These are phyloP conservation scores for Taxillus chinensis DNA, from an alignment of 164 flowering plant species.

Conservation along the genomic window DNA sequence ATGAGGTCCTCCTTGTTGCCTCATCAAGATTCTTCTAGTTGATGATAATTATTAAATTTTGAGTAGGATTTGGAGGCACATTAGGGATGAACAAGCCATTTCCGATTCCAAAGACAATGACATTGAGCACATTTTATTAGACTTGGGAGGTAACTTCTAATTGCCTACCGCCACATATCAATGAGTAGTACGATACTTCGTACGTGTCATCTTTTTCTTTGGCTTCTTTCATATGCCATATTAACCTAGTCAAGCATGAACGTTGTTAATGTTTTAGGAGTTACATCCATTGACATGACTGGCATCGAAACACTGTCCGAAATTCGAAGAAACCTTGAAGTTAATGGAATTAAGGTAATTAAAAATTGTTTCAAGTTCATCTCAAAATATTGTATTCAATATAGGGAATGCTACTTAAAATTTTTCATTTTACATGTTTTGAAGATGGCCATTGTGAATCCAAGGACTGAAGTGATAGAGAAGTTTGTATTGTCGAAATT, in stretches of 20 bases:
- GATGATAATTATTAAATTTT: too few relatives aligned
- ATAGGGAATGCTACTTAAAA: background rate
- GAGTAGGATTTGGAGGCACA: slow-evolving; percentile 50
- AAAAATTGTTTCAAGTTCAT: background rate
- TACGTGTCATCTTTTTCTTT: too few relatives aligned
- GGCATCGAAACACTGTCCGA: slow-evolving; percentile 58
- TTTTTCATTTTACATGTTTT: background rate
- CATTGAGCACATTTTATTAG: slow-evolving; percentile 45
- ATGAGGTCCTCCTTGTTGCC: too few relatives aligned
- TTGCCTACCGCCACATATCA: background rate
- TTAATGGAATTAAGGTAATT: slow-evolving; percentile 41
- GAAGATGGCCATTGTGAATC: slow-evolving; percentile 52
- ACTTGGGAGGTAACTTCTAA: slow-evolving; percentile 45
- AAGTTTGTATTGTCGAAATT: slow-evolving; percentile 44
- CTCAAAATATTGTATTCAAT: background rate
- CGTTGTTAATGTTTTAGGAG: slow-evolving; percentile 25
- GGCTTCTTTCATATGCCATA: too few relatives aligned
- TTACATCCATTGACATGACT: slow-evolving; percentile 55
- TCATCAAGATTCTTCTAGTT: too few relatives aligned
- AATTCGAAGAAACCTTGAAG: slow-evolving; percentile 24
- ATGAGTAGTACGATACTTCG: background rate
- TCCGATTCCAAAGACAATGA: slow-evolving; percentile 11
- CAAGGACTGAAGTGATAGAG: slow-evolving; percentile 53
- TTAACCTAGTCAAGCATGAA: background rate
- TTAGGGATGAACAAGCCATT: slow-evolving; percentile 35